Conservation (phyloP, 257 asterid species). For the Nicotiana tabacum region DNA sequence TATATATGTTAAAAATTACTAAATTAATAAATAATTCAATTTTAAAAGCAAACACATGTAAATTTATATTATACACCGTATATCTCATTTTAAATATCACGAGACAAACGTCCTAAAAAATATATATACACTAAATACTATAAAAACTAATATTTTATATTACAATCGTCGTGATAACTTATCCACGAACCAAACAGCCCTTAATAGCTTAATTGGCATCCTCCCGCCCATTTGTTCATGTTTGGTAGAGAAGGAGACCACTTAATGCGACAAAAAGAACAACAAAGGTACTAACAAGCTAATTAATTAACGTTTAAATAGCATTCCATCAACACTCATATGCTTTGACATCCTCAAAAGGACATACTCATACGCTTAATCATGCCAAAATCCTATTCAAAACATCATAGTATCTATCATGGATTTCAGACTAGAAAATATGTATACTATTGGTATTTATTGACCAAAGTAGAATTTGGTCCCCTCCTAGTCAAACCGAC, state of each 20-base stretch:
- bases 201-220: neutral
- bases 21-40: too few relatives aligned
- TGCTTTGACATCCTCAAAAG: slow-evolving; percentile 3
- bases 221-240: neutral
- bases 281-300: slow-evolving; percentile 1
- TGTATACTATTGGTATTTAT: neutral
- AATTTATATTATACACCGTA: too few relatives aligned
- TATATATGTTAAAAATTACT: too few relatives aligned
- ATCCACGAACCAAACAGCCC: too few relatives aligned
- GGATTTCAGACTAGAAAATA: slow-evolving; percentile 32
- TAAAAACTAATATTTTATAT: too few relatives aligned
- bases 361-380: slow-evolving; percentile 12
- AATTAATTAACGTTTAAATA: neutral
- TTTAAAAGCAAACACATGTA: too few relatives aligned
- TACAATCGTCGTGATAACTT: too few relatives aligned
- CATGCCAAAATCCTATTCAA: slow-evolving; percentile 23
- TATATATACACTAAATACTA: too few relatives aligned
- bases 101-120: too few relatives aligned
- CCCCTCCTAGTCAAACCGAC: slow-evolving; percentile 12
- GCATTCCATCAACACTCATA: slow-evolving; percentile 3
- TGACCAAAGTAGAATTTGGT: neutral
- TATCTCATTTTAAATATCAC: too few relatives aligned
- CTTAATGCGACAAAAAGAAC: slow-evolving; percentile 3
- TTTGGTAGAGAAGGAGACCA: neutral
- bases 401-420: slow-evolving; percentile 30